These are phyloP conservation scores for Kalmusia sp. DNA, from an alignment of 2,329 filamentous ascomycete species.

Conservation along the genomic window DNA sequence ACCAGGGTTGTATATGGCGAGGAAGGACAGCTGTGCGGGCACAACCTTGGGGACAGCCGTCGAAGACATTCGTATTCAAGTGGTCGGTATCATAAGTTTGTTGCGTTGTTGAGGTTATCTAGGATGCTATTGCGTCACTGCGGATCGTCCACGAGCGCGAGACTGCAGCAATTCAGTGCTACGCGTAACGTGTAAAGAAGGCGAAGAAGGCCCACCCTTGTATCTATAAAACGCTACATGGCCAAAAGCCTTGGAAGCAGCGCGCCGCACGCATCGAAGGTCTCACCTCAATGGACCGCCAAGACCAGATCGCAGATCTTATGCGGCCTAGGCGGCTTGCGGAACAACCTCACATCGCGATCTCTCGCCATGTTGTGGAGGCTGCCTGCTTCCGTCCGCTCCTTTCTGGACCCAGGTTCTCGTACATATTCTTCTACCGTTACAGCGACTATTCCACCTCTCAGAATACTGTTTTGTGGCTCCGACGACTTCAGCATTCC, in stretches of 20 bases:
- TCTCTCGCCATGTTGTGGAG: constrained; percentile 29
- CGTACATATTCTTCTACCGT: constrained; percentile 20
- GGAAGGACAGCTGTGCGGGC: constrained; percentile 86
- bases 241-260: neutral
- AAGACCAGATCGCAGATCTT: constrained; percentile 13
- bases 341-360: constrained; percentile 7
- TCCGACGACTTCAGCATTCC: constrained; percentile 89
- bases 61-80: constrained; percentile 30
- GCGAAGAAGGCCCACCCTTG: neutral
- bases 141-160: neutral
- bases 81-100: neutral
- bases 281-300: constrained; percentile 1
- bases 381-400: constrained; percentile 31
- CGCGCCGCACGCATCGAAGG: neutral
- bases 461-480: constrained; percentile 91
- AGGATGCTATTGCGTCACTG: neutral
- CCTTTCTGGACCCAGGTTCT: constrained; percentile 12
- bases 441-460: constrained; percentile 51
- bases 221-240: neutral
- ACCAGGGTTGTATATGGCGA: constrained; percentile 94
- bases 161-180: neutral
- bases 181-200: neutral
- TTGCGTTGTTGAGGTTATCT: neutral
- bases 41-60: constrained; percentile 53
- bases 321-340: neutral